Conservation (phyloP, 2,329 filamentous ascomycete genomes). For the Talaromyces sp. region DNA sequence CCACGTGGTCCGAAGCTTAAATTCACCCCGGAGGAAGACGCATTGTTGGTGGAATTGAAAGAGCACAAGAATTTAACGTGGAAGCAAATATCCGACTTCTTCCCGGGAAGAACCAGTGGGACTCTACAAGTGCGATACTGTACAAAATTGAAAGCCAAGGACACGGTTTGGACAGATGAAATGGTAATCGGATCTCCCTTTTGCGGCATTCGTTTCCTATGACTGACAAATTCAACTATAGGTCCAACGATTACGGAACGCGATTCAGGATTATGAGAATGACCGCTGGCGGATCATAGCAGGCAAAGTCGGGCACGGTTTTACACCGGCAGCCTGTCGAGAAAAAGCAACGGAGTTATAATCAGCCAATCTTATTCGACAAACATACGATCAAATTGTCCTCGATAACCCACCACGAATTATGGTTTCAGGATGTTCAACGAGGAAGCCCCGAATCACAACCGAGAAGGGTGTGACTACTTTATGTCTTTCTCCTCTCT, state of each 20-base stretch:
- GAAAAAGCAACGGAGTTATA: constrained; percentile 68
- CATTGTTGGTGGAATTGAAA: constrained; percentile 81
- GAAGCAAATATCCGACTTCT: constrained; percentile 97
- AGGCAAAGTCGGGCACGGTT: constrained; percentile 84
- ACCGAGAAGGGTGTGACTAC: background rate
- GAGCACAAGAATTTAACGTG: constrained; percentile 93
- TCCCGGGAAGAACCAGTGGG: constrained; percentile 83
- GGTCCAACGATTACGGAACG: constrained; percentile 39
- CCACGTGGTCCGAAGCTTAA: constrained; percentile 88
- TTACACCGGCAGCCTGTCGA: constrained; percentile 81
- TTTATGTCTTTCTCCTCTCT: constrained; percentile 1
- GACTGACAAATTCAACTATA: constrained; percentile 20
- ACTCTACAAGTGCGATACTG: constrained; percentile 93
- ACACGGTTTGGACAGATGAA: constrained; percentile 88
- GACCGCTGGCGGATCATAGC: constrained; percentile 92
- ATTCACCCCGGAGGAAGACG: constrained; percentile 89
- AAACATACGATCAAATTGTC: background rate
- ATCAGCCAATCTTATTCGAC: background rate
- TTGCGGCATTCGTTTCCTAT: too few species aligned
- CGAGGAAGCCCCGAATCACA: background rate
- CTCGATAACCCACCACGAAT: background rate
- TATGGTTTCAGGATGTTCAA: background rate
- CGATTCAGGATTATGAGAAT: constrained; percentile 43
- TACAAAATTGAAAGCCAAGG: constrained; percentile 91
- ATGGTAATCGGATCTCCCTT: constrained; percentile 56